Evolutionary conservation across 2,329 filamentous ascomycete species (phyloP).

Genomic region (Didymosphaeria variabile): DNA sequence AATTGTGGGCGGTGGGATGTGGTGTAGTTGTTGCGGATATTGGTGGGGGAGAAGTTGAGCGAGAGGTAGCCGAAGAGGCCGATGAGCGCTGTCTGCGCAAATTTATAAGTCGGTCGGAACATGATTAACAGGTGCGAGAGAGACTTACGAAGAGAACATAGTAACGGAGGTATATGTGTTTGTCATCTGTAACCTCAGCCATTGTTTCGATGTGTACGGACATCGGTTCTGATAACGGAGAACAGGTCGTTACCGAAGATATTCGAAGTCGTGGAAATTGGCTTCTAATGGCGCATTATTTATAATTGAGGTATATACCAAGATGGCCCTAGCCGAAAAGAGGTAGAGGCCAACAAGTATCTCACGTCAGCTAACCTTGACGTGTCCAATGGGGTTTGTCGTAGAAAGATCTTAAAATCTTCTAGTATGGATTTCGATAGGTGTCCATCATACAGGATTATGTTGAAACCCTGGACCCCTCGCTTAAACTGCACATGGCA

Average conservation of each 20-base stretch:
- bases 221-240: too few species aligned
- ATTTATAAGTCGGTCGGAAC: background rate
- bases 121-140: background rate
- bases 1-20: background rate
- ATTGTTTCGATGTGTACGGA: background rate
- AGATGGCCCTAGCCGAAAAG: background rate
- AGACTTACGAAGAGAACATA: slow-evolving; percentile 1
- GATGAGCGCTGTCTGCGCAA: background rate
- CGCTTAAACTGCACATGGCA: too few species aligned
- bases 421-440: too few species aligned
- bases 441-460: too few species aligned
- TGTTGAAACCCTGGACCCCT: too few species aligned
- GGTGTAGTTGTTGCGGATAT: slow-evolving; percentile 3
- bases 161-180: slow-evolving; percentile 2
- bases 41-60: background rate
- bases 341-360: background rate
- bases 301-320: background rate
- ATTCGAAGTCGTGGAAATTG: too few species aligned
- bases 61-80: slow-evolving; percentile 7
- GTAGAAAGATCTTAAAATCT: too few species aligned
- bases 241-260: too few species aligned
- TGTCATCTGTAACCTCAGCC: background rate
- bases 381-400: too few species aligned
- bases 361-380: background rate
- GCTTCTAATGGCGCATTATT: background rate